A percentile compares a stretch with the other conserved stretches of the same genome.
phyloP scores from a whole-genome alignment of 257 asterid genomes.

The Fraxinus anomala region DNA sequence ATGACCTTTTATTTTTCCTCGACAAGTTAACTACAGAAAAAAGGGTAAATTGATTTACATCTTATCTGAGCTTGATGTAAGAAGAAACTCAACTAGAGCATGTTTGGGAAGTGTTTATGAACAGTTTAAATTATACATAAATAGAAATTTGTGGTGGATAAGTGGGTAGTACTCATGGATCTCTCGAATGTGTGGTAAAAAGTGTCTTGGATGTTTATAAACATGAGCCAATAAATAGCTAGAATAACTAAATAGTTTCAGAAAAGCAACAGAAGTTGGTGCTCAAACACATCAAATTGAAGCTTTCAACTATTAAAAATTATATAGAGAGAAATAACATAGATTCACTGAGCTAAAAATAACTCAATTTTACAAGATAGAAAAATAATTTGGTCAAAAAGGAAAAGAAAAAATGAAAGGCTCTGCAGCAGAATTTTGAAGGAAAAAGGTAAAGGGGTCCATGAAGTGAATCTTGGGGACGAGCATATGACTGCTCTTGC shows the following conservation, averaged over 20 bases:
- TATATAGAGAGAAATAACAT: background rate
- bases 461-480: background rate
- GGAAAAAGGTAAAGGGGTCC: background rate
- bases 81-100: background rate
- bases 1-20: background rate
- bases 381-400: background rate
- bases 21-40: background rate
- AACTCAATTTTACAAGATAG: background rate
- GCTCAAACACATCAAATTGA: background rate
- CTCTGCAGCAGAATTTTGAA: background rate
- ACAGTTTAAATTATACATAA: too few relatives aligned
- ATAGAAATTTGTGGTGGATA: too few relatives aligned
- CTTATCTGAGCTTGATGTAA: background rate
- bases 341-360: background rate
- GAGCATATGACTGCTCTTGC: background rate
- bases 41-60: too few relatives aligned
- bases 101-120: too few relatives aligned
- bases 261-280: too few relatives aligned
- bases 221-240: too few relatives aligned
- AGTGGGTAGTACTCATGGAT: too few relatives aligned
- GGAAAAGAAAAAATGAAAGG: background rate
- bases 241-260: too few relatives aligned
- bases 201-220: too few relatives aligned
- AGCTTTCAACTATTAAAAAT: background rate
- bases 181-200: too few relatives aligned